Evolutionary conservation across 139 green algal species (phyloP), one percentile per base, ranked within the genome.

Genomic region (Chlorella ohadii): DNA sequence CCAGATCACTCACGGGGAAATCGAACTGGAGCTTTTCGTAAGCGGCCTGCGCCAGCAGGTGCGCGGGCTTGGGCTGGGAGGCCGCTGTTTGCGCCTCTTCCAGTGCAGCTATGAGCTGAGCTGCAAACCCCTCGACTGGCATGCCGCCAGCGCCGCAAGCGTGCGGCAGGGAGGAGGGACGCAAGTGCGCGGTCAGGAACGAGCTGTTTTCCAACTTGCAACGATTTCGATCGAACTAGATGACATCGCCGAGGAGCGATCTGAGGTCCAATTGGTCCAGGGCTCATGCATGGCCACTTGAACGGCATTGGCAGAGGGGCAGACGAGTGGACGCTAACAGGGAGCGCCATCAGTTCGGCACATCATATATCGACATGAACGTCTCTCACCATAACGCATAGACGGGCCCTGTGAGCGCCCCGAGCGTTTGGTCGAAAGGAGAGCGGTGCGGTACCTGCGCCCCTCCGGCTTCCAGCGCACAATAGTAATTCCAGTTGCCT

Each of bases 1-100:
- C 31, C 28, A 27, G 31, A 31, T 33, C 68, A 20, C 79, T 63
- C 78, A 90, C 86, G 19, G 86, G 86, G 31, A 86, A 90, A 28
- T 90, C 86, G 34, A 74, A 90, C 34, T 90, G 86, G 39, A 90
- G 59, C 76, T 86, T 89, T 28, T 73, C 63, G 27, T 61, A 86
- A 0, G 76, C 86, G 5, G 55, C 36, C 27, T 81, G 6, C 3
- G 84, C 84, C 9, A 79, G 41, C n/a, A 65, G 17, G 2, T 23
- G 31, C 1, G 56, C 4, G 13, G 56, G 55, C 59, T 85, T 84
- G 22, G 63, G 64, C 57, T 71, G 16, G 3, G 57, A 33, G 2
- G 83, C 56, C 11, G 73, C 83, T 11, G 34, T 33, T 38, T 80
- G 31, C 2, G 84, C 84, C 6, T 85, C 76, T 56, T 81, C 36